These are phyloP conservation scores for Alternaria dauci DNA, from an alignment of 2,329 filamentous ascomycete species.

Conservation along the genomic window DNA sequence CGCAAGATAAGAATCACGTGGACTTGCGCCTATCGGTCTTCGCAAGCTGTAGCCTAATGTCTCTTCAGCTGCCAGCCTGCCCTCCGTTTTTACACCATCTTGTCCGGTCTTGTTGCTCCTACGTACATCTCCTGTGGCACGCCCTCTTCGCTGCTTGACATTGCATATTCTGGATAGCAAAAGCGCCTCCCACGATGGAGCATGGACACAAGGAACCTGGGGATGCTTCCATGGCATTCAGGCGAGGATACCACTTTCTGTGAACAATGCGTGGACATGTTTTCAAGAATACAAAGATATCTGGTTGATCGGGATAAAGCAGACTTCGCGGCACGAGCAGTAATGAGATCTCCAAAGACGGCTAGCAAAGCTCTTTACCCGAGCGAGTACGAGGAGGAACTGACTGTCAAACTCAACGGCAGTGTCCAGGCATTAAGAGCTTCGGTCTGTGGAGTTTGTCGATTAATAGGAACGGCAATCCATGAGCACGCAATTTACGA, in stretches of 20 bases:
- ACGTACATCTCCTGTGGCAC: background rate
- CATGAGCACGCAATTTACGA: background rate
- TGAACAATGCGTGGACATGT: background rate
- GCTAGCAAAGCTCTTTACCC: background rate
- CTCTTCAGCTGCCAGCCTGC: background rate
- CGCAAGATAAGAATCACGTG: conserved; percentile 1
- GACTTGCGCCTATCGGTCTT: background rate
- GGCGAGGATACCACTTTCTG: no score
- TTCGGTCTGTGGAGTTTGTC: background rate
- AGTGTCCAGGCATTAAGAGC: background rate
- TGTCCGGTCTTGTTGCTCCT: background rate
- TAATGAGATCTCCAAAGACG: background rate
- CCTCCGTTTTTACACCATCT: background rate
- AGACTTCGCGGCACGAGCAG: background rate
- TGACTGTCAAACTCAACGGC: background rate
- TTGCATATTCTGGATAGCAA: no score
- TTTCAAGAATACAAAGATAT: background rate
- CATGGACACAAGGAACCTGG: no score
- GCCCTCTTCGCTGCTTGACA: no score
- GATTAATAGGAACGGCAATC: background rate
- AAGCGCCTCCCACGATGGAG: no score
- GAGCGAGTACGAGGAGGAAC: background rate
- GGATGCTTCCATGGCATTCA: no score
- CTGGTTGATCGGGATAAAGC: background rate
- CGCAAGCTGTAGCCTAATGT: background rate